Evolutionary conservation across 2,329 filamentous ascomycete species (phyloP).

Genomic region (Rhinocladiella mackenziei): DNA sequence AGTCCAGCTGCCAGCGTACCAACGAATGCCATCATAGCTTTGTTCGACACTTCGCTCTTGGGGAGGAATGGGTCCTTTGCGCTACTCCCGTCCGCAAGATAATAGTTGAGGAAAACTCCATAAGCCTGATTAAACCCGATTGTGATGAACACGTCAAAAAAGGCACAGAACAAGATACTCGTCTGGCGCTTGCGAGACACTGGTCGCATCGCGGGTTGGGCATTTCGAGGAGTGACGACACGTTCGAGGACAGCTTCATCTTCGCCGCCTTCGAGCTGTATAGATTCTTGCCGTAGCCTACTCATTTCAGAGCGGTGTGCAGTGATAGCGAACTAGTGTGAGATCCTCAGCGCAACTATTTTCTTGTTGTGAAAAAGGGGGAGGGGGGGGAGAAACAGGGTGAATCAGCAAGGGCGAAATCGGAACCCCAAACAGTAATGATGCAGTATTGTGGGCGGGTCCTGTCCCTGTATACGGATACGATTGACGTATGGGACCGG

Average conservation of each 20-base stretch:
- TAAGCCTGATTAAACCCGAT: conserved; percentile 51
- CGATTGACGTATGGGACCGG: too few relatives aligned
- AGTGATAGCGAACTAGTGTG: background rate
- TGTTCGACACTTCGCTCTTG: conserved; percentile 34
- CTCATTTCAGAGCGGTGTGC: background rate
- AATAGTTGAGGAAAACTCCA: conserved; percentile 50
- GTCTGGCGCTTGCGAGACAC: conserved; percentile 43
- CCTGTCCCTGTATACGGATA: too few relatives aligned
- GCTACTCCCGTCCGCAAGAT: conserved; percentile 37
- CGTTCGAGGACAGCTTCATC: conserved; percentile 9
- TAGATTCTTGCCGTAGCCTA: conserved; percentile 2
- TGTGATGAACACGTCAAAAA: conserved; percentile 45
- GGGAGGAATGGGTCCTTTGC: conserved; percentile 39
- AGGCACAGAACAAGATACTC: conserved; percentile 43
- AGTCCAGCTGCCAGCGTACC: conserved; percentile 48
- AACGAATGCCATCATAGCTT: conserved; percentile 47
- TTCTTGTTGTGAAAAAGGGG: too few relatives aligned
- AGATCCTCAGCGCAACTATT: too few relatives aligned
- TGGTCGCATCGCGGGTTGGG: conserved; percentile 32
- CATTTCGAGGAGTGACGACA: conserved; percentile 16
- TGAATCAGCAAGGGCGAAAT: too few relatives aligned
- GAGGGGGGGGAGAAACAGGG: too few relatives aligned
- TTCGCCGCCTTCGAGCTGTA: conserved; percentile 11
- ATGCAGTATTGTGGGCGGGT: too few relatives aligned
- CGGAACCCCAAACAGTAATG: too few relatives aligned